These are phyloP conservation scores for Nakazawaea siamensis DNA, from an alignment of 805 yeast genomes.

Conservation along the genomic window DNA sequence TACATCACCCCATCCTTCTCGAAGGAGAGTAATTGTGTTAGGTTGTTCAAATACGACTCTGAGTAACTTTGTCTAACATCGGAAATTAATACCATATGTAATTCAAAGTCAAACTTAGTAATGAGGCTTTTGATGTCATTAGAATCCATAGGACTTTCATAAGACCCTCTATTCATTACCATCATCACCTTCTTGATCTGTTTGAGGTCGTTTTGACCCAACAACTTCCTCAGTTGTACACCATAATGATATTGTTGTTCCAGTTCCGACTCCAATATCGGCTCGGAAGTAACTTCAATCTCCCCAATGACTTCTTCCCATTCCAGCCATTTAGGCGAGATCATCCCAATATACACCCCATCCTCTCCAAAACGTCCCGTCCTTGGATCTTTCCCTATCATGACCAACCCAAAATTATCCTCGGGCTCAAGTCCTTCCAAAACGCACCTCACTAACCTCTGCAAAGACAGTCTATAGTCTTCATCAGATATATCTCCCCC, in stretches of 20 bases:
- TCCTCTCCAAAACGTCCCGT: slow-evolving; percentile 1
- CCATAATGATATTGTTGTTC: too few relatives aligned
- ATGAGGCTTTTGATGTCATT: too few relatives aligned
- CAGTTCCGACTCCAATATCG: too few relatives aligned
- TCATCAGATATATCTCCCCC: too few relatives aligned
- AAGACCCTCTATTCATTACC: neutral
- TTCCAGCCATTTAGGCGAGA: slow-evolving; percentile 4
- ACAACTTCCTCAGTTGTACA: too few relatives aligned
- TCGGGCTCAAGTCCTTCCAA: neutral
- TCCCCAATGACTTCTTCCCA: slow-evolving; percentile 8
- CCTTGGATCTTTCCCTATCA: slow-evolving; percentile 6
- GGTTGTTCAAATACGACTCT: too few relatives aligned
- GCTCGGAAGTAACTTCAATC: neutral
- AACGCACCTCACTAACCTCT: neutral
- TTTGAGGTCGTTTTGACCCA: neutral
- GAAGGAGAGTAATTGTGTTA: too few relatives aligned
- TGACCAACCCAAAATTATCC: slow-evolving; percentile 9
- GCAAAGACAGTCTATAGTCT: neutral
- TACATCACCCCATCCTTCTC: too few relatives aligned
- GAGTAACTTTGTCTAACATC: too few relatives aligned
- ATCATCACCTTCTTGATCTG: slow-evolving; percentile 4
- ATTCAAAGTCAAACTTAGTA: too few relatives aligned
- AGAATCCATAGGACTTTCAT: too few relatives aligned
- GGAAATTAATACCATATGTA: too few relatives aligned
- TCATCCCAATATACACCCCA: slow-evolving; percentile 6